A percentile compares a stretch with the other conserved stretches of the same genome.
Conservation (phyloP, 176 grass and related monocot genomes). For the Oryza glumipatula region DNA sequence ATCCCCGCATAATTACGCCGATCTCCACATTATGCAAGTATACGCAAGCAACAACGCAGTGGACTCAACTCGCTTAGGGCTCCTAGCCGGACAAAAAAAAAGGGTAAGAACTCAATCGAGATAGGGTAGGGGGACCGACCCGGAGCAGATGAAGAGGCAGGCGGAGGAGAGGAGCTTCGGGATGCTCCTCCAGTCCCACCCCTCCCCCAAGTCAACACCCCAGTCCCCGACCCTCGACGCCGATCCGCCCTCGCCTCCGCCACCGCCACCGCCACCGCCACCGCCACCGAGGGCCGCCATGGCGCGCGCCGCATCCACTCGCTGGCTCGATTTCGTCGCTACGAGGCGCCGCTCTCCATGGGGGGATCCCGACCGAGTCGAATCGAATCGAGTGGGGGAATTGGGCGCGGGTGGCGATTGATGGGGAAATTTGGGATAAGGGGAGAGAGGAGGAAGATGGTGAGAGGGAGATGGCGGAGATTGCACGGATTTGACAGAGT, state of each 20-base stretch:
- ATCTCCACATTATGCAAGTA: too few species aligned
- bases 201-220: slow-evolving; percentile 44
- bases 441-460: not conserved
- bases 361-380: not conserved
- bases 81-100: not conserved
- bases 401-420: not conserved
- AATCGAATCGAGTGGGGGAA: not conserved
- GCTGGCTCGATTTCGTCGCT: not conserved
- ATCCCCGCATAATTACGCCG: too few species aligned
- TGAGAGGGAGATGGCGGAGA: slow-evolving; percentile 22
- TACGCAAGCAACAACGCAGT: not conserved
- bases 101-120: not conserved
- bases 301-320: not conserved
- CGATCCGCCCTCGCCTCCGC: slow-evolving; percentile 31
- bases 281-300: slow-evolving; percentile 29
- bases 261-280: slow-evolving; percentile 3
- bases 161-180: slow-evolving; percentile 54
- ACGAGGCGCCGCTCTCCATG: not conserved
- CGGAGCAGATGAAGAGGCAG: slow-evolving; percentile 62
- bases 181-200: slow-evolving; percentile 57
- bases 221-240: slow-evolving; percentile 53
- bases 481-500: slow-evolving; percentile 18
- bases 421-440: slow-evolving; percentile 27
- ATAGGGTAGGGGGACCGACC: slow-evolving; percentile 32
- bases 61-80: not conserved